Base-by-base conservation (phyloP, 2,329 filamentous ascomycete genomes). In the Fusarium odoratissimum region DNA sequence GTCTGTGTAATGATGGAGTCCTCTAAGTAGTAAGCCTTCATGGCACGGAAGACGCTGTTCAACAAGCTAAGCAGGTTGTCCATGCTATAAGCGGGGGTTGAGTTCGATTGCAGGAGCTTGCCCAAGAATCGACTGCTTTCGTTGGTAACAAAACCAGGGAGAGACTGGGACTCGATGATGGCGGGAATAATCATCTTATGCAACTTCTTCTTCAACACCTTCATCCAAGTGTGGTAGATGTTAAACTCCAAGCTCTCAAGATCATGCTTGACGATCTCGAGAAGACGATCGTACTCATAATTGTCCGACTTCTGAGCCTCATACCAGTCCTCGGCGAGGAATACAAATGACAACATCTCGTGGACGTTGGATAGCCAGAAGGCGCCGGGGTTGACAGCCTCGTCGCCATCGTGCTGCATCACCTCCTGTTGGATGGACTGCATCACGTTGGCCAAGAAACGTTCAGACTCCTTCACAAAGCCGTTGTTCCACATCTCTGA, bases 401-500 rank as follows among this genome's bases (percentile, higher is more conserved):
- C 95, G 67, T 99, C 96, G 48, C 95, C 95, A 76, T 99, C 95
- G 81, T 99, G 95, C 80, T 97, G 93, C 96, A 99, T 98, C 63
- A 99, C 96, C 82, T 99, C 96, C 82, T 98, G 95, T 82, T 99
- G 96, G 79, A 99, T 98, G 12, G 95, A 97, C 84, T 98, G 96
- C 96, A 99, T 99, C 73, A 99, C 96, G 79, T 98, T 99, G 79
- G 96, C 96, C 71, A 99, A 88, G 89, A 99, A 99, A 61, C 95
- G 93, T 84, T 99, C 96, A 8, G 96, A 98, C 84, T 99, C 96
- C 86, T 99, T 99, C 77, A 99, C 96, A 80, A 98, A 99, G 51
- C 96, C 96, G 78, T 99, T 99, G 86, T 99, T 99, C 96, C 96
- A 99, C 96, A 99, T 99, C 86, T 99, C 96, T 21, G 95, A 98